Evolutionary conservation across 2,329 filamentous ascomycete species (phyloP).

Genomic region (Diaporthe vaccinii): DNA sequence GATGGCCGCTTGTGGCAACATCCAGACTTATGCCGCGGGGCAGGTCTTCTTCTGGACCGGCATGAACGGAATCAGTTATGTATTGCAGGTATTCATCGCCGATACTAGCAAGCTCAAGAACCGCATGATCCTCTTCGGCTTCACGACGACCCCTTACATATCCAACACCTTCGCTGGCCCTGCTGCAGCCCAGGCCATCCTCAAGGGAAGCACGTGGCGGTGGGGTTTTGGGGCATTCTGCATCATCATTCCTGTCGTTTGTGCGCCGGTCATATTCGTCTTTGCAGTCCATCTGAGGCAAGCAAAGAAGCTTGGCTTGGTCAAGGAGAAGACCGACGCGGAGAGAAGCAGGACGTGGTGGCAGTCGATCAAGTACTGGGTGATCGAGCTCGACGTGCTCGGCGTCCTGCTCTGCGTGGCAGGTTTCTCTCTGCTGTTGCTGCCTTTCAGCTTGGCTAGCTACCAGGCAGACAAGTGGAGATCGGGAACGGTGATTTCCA

Average conservation of each 20-base stretch:
- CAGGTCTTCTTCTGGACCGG: conserved; percentile 36
- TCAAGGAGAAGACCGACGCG: not conserved
- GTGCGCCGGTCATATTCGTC: conserved; percentile 6
- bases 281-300: conserved; percentile 18
- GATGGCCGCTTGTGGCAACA: conserved; percentile 30
- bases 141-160: conserved; percentile 30
- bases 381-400: conserved; percentile 5
- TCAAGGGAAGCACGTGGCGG: conserved; percentile 17
- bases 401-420: conserved; percentile 29
- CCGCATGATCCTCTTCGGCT: conserved; percentile 30
- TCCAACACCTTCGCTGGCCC: conserved; percentile 29
- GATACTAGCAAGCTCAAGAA: conserved; percentile 32
- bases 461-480: conserved; percentile 35
- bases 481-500: conserved; percentile 19
- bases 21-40: conserved; percentile 29
- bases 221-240: conserved; percentile 18
- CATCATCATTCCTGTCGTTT: conserved; percentile 24
- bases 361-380: conserved; percentile 13
- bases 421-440: conserved; percentile 19
- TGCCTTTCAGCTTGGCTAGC: conserved; percentile 35
- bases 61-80: conserved; percentile 32
- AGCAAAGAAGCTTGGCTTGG: conserved; percentile 19
- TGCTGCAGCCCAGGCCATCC: not conserved
- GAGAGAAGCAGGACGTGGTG: conserved; percentile 9
- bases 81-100: conserved; percentile 20